These are phyloP conservation scores for Bombardia bombarda DNA, from an alignment of 495 filamentous ascomycete species.

Conservation along the genomic window DNA sequence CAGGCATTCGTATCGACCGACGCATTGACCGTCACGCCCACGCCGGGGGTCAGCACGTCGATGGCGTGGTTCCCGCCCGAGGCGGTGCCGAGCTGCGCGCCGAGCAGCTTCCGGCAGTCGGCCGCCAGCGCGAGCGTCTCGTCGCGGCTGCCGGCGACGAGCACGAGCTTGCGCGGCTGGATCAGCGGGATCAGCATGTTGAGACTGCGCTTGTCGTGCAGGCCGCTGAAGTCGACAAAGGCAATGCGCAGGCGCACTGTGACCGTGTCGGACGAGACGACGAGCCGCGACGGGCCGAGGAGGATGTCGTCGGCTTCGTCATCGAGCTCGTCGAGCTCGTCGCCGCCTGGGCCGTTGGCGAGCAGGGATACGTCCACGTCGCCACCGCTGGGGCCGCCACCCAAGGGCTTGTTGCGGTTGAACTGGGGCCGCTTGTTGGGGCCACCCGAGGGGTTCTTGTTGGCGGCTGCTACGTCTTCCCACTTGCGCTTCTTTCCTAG, in stretches of 20 bases:
- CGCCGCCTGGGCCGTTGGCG: conserved; percentile 32
- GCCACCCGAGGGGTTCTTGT: conserved; percentile 32
- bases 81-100: conserved; percentile 34
- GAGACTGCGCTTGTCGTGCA: conserved; percentile 87
- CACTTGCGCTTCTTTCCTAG: conserved; percentile 92
- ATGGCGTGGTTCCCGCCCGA: conserved; percentile 28
- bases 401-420: conserved; percentile 24
- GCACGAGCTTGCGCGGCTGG: conserved; percentile 84
- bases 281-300: conserved; percentile 67
- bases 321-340: conserved; percentile 47
- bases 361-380: conserved; percentile 32
- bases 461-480: conserved; percentile 55
- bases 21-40: conserved; percentile 69
- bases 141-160: conserved; percentile 68
- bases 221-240: conserved; percentile 83
- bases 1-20: conserved; percentile 98
- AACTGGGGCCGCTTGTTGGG: conserved; percentile 33
- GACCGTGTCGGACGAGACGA: conserved; percentile 51
- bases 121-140: conserved; percentile 71
- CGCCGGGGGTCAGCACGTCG: conserved; percentile 71
- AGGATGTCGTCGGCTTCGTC: conserved; percentile 50
- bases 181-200: conserved; percentile 94
- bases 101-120: conserved; percentile 72
- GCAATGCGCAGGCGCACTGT: conserved; percentile 65
- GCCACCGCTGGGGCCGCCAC: conserved; percentile 26